Evolutionary conservation across 176 grass and related monocot genomes (phyloP), one percentile per base, ranked within the genome.

Genomic region (Sorghum bicolor): DNA sequence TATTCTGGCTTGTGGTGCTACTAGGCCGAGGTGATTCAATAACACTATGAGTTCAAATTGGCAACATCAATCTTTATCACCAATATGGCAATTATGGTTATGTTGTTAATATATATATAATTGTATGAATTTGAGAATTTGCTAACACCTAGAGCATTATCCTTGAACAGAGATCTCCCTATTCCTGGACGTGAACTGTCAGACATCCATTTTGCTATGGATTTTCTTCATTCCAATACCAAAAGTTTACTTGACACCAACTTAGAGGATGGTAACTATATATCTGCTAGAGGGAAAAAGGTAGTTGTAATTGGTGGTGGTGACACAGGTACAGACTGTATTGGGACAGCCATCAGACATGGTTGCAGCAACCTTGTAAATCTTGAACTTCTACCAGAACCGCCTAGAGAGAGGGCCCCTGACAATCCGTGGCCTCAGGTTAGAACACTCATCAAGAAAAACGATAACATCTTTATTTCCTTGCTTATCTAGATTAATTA

Each of bases 261-360:
- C 17, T 77, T 90, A 34, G 75, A 90, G 60, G 85, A 88, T 77
- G 69, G 83, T 63, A 89, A 87, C 10, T 92, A 92, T 72, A 90
- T 93, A 67, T 90, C 88, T 11, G 91, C 91, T 7, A 22, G 71
- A 63, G 88, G 91, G 43, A 88, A 80, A 81, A 93, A 90, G 41
- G 91, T 93, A 13, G 78, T 88, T 32, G 86, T 93, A 2, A 93
- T 93, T 39, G 91, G 91, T 4, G 88, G 91, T 31, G 91, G 91
- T 75, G 91, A 93, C 38, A 93, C 91, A 44, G 91, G 91, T 25
- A 90, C 91, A 5, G 91, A 93, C 67, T 93, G 91, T 61, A 90
- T 93, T 32, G 91, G 72, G 34, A 90, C 91, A 79, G 83, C 91
- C 6, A 80, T 90, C 12, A 84, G 91, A 64, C 91, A 93, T 80